Base-by-base conservation (phyloP, 495 filamentous ascomycete species). In the Tetracladium setigerum region DNA sequence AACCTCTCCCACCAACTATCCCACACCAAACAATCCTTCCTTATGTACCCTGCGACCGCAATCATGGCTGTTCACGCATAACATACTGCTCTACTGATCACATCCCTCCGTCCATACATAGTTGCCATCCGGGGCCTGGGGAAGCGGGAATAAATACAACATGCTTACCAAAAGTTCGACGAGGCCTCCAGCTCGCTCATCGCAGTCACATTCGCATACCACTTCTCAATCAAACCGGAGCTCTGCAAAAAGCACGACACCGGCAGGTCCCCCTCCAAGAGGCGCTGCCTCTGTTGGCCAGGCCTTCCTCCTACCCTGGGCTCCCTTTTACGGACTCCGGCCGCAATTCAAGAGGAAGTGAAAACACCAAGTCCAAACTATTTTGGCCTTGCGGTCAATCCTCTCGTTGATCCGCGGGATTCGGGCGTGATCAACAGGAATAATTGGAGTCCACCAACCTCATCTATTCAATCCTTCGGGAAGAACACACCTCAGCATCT, bases 281-380 rank as follows among this genome's bases (percentile, higher is more conserved):
- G 18, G 42, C 5, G 30, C 57, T n/a, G 42, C 54, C 7, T 58
- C 58, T 13, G 51, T 54, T 7, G 58, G 53, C 19, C 55, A 55
- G 35, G 10, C 54, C 11, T 31, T 17, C 51, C 57, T 14, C 56
- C 52, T 10, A 38, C 24, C 34, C 18, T 50, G 4, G 40, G 51
- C 53, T 56, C 57, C 53, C 57, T 54, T 68, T 67, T 67, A 67
- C 56, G 62, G 68, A 65, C 64, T 64, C 62, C 68, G 71, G 62
- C 54, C 58, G 47, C 60, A 66, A 47, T 44, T 14, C 50, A 54
- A 6, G 52, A 53, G 27, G 69, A 72, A 34, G 63, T 58, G 37
- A 65, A 68, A 27, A 63, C 73, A 5, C 61, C 82, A 15, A 87
- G 84, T 58, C 83, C 87, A 15, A 87, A 83, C 59, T 95, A 95